Evolutionary conservation across 2,329 filamentous ascomycete species (phyloP).

Genomic region (Colletotrichum chrysophilum): DNA sequence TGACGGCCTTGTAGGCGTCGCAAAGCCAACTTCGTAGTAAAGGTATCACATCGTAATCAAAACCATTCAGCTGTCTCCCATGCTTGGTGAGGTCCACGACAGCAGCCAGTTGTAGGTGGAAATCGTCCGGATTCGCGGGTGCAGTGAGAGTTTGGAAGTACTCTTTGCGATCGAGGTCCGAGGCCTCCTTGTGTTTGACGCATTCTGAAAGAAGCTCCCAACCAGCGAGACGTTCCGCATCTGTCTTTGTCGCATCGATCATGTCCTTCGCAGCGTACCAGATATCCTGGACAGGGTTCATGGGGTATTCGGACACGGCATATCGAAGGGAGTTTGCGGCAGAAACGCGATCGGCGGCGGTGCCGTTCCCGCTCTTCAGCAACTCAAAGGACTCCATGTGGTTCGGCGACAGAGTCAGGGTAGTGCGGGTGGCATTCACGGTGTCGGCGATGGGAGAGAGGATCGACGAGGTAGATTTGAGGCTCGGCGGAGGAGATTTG

Average conservation of each 20-base stretch:
- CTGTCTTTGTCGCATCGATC: conserved; percentile 61
- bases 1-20: conserved; percentile 58
- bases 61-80: conserved; percentile 68
- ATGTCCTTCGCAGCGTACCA: conserved; percentile 72
- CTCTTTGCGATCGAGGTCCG: conserved; percentile 70
- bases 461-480: conserved; percentile 42
- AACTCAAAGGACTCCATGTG: conserved; percentile 61
- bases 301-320: conserved; percentile 62
- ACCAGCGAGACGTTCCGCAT: conserved; percentile 60
- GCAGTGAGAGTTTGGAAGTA: conserved; percentile 68
- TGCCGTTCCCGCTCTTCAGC: conserved; percentile 51
- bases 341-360: conserved; percentile 56
- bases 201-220: conserved; percentile 72
- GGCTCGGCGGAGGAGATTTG: conserved; percentile 52
- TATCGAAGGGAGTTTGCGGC: conserved; percentile 63
- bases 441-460: conserved; percentile 48
- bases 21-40: conserved; percentile 67
- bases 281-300: conserved; percentile 65
- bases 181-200: conserved; percentile 65
- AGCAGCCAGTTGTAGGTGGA: conserved; percentile 68
- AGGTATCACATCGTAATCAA: conserved; percentile 71
- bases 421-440: conserved; percentile 44
- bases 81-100: conserved; percentile 65
- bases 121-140: conserved; percentile 64
- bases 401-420: conserved; percentile 51